Evolutionary conservation across 371 early-diverging fungal species (phyloP), one percentile per base, ranked within the genome.

Genomic region (Chytridiales sp.): DNA sequence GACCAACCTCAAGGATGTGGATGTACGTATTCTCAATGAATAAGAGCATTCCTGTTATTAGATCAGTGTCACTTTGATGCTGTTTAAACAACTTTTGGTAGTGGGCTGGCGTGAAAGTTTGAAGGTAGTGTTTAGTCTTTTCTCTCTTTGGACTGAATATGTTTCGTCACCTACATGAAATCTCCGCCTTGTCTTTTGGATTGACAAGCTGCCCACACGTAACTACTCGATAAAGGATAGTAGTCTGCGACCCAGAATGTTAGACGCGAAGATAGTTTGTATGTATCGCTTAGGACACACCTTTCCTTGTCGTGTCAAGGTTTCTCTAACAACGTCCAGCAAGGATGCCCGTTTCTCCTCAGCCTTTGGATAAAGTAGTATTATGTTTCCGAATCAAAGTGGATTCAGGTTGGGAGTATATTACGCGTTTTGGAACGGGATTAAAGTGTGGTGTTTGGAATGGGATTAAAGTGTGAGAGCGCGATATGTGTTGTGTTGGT

Each of bases 41-140:
- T 22, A 76, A 39, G 13, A 76, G 61, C 56, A 76, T 54, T 3
- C 76, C 76, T 4, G 76, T 76, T 34, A 76, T 76, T n/a, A 73
- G 59, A 26, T 76, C 76, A 19, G 68, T 59, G 19, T 73, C 76
- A 15, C 50, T 51, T 47, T 76, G 73, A 46, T 65, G 57, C 56
- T 58, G 63, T 56, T 73, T 76, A 55, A 76, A 73, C 26, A 76
- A 69, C 42, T 62, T 62, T 48, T 76, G 73, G 49, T 76, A 69
- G 52, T 76, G 59, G 4, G 62, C 73, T 76, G 52, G 34, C 29
- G 13, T 9, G 15, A 30, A 49, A 6, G 11, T 8, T 9, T 5
- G 26, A 9, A 30, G 26, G 49, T 22, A 9, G 13, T 5, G 27
- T n/a, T 9, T 13, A 8, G 9, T 38, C n/a, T 38, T n/a, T 9